Conservation (phyloP, 768 basidiomycete species). For the Scleroderma citrinum region DNA sequence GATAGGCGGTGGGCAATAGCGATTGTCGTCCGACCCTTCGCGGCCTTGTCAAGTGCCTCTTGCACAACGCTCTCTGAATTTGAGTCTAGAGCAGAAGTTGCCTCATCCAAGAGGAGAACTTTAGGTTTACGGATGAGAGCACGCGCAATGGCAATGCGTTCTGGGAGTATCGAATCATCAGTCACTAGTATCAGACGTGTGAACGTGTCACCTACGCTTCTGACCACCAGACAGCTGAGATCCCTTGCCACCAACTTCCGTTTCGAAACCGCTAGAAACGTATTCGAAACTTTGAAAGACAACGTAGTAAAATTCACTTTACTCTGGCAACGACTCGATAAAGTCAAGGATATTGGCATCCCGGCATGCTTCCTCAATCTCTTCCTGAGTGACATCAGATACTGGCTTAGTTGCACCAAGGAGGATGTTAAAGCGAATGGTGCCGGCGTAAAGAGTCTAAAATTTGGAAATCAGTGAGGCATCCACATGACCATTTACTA, state of each 20-base stretch:
- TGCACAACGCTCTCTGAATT: constrained; percentile 94
- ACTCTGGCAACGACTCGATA: constrained; percentile 81
- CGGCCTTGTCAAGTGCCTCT: constrained; percentile 85
- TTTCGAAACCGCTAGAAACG: constrained; percentile 71
- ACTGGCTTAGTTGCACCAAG: constrained; percentile 77
- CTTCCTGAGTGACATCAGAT: constrained; percentile 77
- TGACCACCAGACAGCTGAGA: constrained; percentile 87
- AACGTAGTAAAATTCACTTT: constrained; percentile 25
- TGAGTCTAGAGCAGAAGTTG: constrained; percentile 87
- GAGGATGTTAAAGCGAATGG: constrained; percentile 85
- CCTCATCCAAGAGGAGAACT: constrained; percentile 84
- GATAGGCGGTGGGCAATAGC: constrained; percentile 93
- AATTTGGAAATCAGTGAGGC: background rate
- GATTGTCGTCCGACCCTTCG: constrained; percentile 88
- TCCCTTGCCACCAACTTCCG: constrained; percentile 87
- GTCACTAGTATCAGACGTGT: background rate
- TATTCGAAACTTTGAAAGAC: background rate
- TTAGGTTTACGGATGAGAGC: constrained; percentile 86
- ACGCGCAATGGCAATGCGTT: constrained; percentile 81
- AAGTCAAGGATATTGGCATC: constrained; percentile 91
- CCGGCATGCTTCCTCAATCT: constrained; percentile 82
- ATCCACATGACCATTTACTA: constrained; percentile 4
- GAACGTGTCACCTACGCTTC: constrained; percentile 50
- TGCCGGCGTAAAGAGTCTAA: constrained; percentile 77
- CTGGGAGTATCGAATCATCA: constrained; percentile 21